Base-by-base conservation (phyloP, 192 early-diverging fungal species). In the Oehlia diaphana region DNA sequence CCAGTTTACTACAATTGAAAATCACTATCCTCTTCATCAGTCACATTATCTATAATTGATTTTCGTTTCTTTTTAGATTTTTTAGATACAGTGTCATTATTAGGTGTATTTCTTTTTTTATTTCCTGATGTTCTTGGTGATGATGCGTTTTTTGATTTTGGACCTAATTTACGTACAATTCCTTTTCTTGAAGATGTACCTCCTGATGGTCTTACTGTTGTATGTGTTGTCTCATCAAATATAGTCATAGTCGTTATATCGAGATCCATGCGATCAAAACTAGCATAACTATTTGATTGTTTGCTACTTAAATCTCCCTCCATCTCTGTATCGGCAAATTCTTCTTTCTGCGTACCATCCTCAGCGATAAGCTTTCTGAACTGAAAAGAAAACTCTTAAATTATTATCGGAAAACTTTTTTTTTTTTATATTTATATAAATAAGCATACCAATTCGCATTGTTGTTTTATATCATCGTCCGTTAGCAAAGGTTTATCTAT, bases 401-500 rank as follows among this genome's bases (percentile, higher is more conserved):
- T 53, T n/a, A 65, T 53, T 26, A 26, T 26, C 26, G 26, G 26
- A 26, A 26, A 26, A 0, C 0, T 26, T 31, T 31, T 31, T 31
- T 31, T 31, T 31, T 31, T 31, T 31, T 5, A 23, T 31, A 26
- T 31, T 6, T n/a, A 44, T 50, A 79, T 44, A 23, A 9, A 42
- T 39, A 19, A 37, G 10, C 9, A 39, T 67, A 79, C 77, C 50
- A 71, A 62, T 79, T 79, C 77, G 10, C 79, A 80, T 68, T 89
- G 86, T 68, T 76, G 68, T 21, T 66, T 44, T 23, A 82, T 26
- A 72, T 82, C 81, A 9, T 67, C 67, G 10, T 83, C 78, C 1
- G 69, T 73, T 44, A 66, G 7, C 50, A 83, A 39, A 16, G 78
- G 75, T 63, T 73, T 64, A 53, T 74, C 66, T 23, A 82, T 82